Percentiles rank a stretch among this genome's conserved stretches.
Conservation (phyloP, 331 rosid genomes). For the Acacia concinna region DNA sequence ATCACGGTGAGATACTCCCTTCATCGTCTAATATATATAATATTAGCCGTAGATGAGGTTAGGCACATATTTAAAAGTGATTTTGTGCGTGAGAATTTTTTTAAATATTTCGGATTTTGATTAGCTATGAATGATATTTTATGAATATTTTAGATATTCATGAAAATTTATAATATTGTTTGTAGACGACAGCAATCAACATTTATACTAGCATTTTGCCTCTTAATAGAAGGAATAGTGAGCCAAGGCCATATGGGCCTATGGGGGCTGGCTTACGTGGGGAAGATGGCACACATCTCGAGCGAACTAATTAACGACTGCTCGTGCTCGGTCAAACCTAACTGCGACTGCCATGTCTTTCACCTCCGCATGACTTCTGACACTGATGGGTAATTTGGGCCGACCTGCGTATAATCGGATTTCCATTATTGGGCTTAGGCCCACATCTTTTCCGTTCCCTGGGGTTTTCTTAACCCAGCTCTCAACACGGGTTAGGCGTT, state of each 20-base stretch:
- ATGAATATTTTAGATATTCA: too few relatives aligned
- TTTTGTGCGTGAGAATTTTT: too few relatives aligned
- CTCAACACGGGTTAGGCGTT: neutral
- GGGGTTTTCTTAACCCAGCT: neutral
- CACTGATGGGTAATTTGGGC: neutral
- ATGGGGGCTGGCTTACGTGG: neutral
- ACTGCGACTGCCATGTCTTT: neutral
- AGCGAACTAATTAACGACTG: neutral
- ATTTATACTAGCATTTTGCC: too few relatives aligned
- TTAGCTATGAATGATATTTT: too few relatives aligned
- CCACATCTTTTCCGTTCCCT: neutral
- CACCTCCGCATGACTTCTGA: neutral
- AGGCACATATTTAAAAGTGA: neutral
- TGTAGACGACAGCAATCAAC: too few relatives aligned
- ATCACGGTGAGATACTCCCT: too few relatives aligned
- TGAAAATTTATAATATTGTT: too few relatives aligned
- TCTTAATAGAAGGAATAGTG: too few relatives aligned
- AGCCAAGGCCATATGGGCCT: too few relatives aligned
- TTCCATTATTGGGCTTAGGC: neutral
- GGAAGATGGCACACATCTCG: neutral
- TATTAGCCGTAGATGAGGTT: neutral
- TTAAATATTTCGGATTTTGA: too few relatives aligned
- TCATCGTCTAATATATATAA: too few relatives aligned
- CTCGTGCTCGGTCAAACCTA: neutral
- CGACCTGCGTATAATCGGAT: neutral